Conservation (phyloP, 1,284 basidiomycete genomes). For the Hypsizygus ulmarius region DNA sequence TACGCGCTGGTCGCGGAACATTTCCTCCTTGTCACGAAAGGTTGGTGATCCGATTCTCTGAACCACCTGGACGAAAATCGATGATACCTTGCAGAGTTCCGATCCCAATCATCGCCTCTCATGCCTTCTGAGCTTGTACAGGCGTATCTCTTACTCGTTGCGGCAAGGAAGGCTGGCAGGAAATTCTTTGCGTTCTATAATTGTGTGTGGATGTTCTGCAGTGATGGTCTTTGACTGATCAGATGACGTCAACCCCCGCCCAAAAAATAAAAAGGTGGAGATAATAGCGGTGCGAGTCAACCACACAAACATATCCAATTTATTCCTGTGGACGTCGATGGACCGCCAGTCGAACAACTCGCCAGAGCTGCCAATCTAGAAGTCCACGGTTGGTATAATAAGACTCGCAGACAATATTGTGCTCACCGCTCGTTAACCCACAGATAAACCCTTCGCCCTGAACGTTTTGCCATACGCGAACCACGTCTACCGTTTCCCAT, state of each 20-base stretch:
- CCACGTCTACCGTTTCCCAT: slow-evolving; percentile 67
- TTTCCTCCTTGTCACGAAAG: slow-evolving; percentile 79
- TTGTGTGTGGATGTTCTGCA: slow-evolving; percentile 42
- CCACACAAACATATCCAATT: slow-evolving; percentile 87
- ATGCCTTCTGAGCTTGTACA: slow-evolving; percentile 75
- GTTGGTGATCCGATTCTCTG: slow-evolving; percentile 33
- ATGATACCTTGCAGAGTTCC: slow-evolving; percentile 48
- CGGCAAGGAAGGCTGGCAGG: slow-evolving; percentile 59
- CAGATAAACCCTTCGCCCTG: slow-evolving; percentile 76
- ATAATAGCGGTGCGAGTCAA: slow-evolving; percentile 83
- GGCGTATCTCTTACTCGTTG: slow-evolving; percentile 66
- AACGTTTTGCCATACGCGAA: slow-evolving; percentile 74
- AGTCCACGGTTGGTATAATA: slow-evolving; percentile 43
- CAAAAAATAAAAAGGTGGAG: slow-evolving; percentile 72
- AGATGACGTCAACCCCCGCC: background rate
- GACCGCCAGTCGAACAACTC: slow-evolving; percentile 73
- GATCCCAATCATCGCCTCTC: slow-evolving; percentile 75
- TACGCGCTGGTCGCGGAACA: slow-evolving; percentile 81
- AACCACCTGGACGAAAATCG: background rate
- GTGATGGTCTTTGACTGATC: background rate
- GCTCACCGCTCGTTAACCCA: slow-evolving; percentile 14
- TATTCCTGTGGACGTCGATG: slow-evolving; percentile 57
- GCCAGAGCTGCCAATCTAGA: slow-evolving; percentile 59
- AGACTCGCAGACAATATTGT: slow-evolving; percentile 5
- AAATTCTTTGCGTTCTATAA: slow-evolving; percentile 84